Base-by-base conservation (phyloP, 1,284 basidiomycete genomes). In the Gymnopus androsaceus region DNA sequence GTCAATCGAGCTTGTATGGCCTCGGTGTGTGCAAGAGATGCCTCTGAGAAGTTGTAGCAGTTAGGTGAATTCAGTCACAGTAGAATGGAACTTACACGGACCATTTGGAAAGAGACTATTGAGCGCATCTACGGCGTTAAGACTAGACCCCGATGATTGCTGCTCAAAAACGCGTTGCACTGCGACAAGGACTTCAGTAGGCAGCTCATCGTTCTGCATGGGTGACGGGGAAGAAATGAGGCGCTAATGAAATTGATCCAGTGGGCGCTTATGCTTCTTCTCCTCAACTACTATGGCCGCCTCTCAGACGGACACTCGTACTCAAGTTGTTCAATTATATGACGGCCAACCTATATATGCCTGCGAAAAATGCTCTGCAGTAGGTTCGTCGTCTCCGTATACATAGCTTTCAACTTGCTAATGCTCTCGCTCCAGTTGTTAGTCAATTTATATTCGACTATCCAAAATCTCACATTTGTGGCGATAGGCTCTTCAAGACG, bases 101-200 rank as follows among this genome's bases (percentile, higher is more conserved):
- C 90, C 91, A 69, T 91, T 78, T 1, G 89, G 90, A 64, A 93
- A 89, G 62, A 89, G 80, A 41, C 77, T 75, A 61, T 93, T 93
- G 54, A 93, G 72, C 8, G 85, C 75, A 48, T 80, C 72, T 7
- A 83, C 71, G 0, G 83, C 73, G 63, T 75, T 78, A 69, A 91
- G 89, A 47, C 80, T 75, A 46, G 76, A 76, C 0, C 82, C 78
- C 48, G 59, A 59, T 25, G 74, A 63, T 44, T 81, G 72, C 19
- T 83, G 63, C 51, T 88, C 80, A 4, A 91, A 75, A 47, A 88
- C 78, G 58, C 83, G 81, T 63, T 88, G 83, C 54, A 91, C 86
- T 3, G 85, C 80, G 36, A 85, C 68, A 49, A 89, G 73, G 47
- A 90, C 72, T 65, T 91, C 87, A 52, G 78, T 80, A 19, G 88